A percentile compares a stretch with the other conserved stretches of the same genome.
These are phyloP conservation scores for Linnemannia zychae DNA, from an alignment of 192 early-diverging fungal species.

Conservation along the genomic window DNA sequence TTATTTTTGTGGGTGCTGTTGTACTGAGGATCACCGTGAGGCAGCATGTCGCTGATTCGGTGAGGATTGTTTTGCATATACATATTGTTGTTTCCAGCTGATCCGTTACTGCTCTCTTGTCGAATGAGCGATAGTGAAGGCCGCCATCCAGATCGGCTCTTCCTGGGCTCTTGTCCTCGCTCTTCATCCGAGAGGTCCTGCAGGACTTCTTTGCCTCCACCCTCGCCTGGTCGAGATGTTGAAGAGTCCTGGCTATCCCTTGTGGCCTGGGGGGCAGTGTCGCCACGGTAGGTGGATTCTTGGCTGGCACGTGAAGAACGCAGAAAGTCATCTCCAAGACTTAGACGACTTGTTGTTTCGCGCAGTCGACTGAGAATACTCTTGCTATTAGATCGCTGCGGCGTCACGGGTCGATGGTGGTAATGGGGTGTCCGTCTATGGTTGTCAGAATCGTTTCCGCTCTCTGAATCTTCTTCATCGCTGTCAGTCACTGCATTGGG, in stretches of 20 bases:
- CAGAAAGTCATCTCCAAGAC: slow-evolving; percentile 27
- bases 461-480: slow-evolving; percentile 5
- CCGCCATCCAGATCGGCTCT: slow-evolving; percentile 43
- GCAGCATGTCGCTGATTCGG: slow-evolving; percentile 19
- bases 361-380: slow-evolving; percentile 33
- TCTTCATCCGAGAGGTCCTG: slow-evolving; percentile 43
- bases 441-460: slow-evolving; percentile 30
- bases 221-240: slow-evolving; percentile 16
- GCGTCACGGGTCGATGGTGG: slow-evolving; percentile 13
- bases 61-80: slow-evolving; percentile 42
- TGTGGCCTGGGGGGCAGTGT: neutral
- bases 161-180: slow-evolving; percentile 30
- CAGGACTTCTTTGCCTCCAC: slow-evolving; percentile 36
- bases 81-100: neutral
- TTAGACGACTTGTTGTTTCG: slow-evolving; percentile 37
- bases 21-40: neutral
- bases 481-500: slow-evolving; percentile 15
- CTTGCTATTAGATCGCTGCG: slow-evolving; percentile 28
- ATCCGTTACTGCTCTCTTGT: slow-evolving; percentile 42
- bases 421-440: neutral
- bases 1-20: slow-evolving; percentile 8
- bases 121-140: slow-evolving; percentile 46
- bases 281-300: slow-evolving; percentile 12
- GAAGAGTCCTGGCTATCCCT: slow-evolving; percentile 40
- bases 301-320: slow-evolving; percentile 18